Percentiles rank a stretch among this genome's conserved stretches.
phyloP scores from a whole-genome alignment of 371 early-diverging fungal genomes.

The Rhizopus delemar region DNA sequence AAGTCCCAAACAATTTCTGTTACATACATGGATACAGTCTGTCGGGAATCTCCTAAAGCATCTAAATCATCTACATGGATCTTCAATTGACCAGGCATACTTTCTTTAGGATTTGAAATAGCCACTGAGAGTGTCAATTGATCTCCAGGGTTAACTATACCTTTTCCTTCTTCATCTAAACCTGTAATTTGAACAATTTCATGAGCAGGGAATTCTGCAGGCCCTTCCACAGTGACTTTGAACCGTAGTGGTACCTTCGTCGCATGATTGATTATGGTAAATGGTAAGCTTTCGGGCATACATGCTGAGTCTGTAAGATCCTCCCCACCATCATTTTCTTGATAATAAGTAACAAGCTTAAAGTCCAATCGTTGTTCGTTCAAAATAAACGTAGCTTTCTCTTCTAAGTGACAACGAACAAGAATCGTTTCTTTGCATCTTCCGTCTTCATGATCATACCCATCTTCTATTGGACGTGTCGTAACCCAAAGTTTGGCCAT shows the following conservation, averaged over 20 bases:
- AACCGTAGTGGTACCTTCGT: constrained; percentile 66
- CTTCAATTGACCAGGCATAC: constrained; percentile 81
- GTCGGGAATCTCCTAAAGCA: constrained; percentile 62
- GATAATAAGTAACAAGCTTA: constrained; percentile 44
- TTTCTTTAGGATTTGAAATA: constrained; percentile 63
- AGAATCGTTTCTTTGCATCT: constrained; percentile 65
- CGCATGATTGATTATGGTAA: constrained; percentile 70
- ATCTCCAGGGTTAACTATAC: constrained; percentile 61
- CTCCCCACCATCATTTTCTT: constrained; percentile 48
- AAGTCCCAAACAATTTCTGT: constrained; percentile 61
- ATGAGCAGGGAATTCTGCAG: constrained; percentile 72
- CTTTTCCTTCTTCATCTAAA: constrained; percentile 56
- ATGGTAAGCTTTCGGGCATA: constrained; percentile 40
- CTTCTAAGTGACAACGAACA: constrained; percentile 65
- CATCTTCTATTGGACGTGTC: constrained; percentile 40
- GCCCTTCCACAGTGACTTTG: constrained; percentile 68
- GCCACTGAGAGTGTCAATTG: constrained; percentile 58
- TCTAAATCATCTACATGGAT: constrained; percentile 73
- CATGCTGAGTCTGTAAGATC: constrained; percentile 26
- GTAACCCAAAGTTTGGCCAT: constrained; percentile 66
- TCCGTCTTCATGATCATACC: constrained; percentile 17
- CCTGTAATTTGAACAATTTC: constrained; percentile 60
- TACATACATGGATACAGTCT: constrained; percentile 67
- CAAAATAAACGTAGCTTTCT: constrained; percentile 67
- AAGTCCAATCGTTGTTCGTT: constrained; percentile 69